A percentile compares a stretch with the other conserved stretches of the same genome.
These are phyloP conservation scores for Chimonanthus salicifolius DNA, from an alignment of 164 flowering plant genomes.

Conservation along the genomic window DNA sequence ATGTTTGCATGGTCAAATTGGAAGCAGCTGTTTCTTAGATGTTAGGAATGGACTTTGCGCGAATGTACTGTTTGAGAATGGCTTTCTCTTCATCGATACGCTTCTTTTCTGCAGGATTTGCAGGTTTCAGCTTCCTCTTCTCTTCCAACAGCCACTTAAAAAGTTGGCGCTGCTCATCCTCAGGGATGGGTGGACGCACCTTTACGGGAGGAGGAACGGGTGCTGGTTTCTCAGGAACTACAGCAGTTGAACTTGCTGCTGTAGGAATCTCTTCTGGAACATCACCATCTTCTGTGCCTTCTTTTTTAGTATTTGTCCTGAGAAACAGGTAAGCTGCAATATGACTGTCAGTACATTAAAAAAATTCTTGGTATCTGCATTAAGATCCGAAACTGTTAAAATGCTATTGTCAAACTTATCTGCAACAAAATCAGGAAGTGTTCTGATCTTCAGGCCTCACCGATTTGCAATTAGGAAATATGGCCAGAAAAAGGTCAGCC, in stretches of 20 bases:
- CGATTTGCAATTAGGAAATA: not conserved
- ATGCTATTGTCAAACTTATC: not conserved
- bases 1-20: not conserved
- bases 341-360: no score
- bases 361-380: not conserved
- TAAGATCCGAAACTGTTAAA: not conserved
- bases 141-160: slow-evolving; percentile 87
- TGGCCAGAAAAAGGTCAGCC: not conserved
- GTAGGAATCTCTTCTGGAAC: slow-evolving; percentile 25
- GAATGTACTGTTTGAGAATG: slow-evolving; percentile 67
- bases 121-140: slow-evolving; percentile 71
- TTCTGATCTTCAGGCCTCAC: no score
- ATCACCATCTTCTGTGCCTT: slow-evolving; percentile 26
- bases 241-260: slow-evolving; percentile 15
- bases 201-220: slow-evolving; percentile 18
- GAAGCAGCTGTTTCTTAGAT: not conserved
- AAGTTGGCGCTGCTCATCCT: slow-evolving; percentile 61
- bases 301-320: slow-evolving; percentile 65
- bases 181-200: slow-evolving; percentile 52
- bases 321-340: slow-evolving; percentile 59
- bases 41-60: slow-evolving; percentile 53
- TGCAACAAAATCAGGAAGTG: not conserved
- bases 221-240: slow-evolving; percentile 21
- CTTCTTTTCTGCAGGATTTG: slow-evolving; percentile 57
- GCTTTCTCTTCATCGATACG: slow-evolving; percentile 83